phyloP scores from a whole-genome alignment of 2,329 filamentous ascomycete species.

The Fusarium secorum region DNA sequence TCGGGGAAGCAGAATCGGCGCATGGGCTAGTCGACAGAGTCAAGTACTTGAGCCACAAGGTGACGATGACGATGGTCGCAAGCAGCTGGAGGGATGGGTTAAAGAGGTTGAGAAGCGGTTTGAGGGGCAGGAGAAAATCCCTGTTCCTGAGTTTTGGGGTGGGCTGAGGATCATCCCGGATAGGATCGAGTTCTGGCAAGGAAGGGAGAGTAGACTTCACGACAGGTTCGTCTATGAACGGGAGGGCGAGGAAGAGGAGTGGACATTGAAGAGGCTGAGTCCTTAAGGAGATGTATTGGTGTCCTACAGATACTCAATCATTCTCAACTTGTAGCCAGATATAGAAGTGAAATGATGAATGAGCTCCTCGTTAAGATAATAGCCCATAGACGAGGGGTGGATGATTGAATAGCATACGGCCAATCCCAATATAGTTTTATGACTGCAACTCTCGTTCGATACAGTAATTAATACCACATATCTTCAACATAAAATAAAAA shows the following conservation, averaged over 20 bases:
- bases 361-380: background rate
- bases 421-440: background rate
- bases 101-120: constrained; percentile 79
- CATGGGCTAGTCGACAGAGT: constrained; percentile 93
- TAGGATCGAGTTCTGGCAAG: constrained; percentile 95
- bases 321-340: background rate
- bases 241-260: constrained; percentile 55
- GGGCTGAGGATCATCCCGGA: constrained; percentile 86
- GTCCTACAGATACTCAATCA: background rate
- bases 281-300: constrained; percentile 50
- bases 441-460: background rate
- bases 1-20: constrained; percentile 83
- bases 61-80: constrained; percentile 70
- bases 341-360: background rate
- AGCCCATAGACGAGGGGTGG: background rate
- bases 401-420: background rate
- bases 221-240: constrained; percentile 89
- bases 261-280: constrained; percentile 77
- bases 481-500: background rate
- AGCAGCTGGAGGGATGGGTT: constrained; percentile 79
- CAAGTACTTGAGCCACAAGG: constrained; percentile 66
- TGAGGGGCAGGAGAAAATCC: constrained; percentile 78
- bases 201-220: constrained; percentile 86
- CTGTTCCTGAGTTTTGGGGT: constrained; percentile 94
- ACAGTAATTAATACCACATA: background rate